phyloP scores from a whole-genome alignment of 148 eudicot genomes.

The Persicaria maculosa region DNA sequence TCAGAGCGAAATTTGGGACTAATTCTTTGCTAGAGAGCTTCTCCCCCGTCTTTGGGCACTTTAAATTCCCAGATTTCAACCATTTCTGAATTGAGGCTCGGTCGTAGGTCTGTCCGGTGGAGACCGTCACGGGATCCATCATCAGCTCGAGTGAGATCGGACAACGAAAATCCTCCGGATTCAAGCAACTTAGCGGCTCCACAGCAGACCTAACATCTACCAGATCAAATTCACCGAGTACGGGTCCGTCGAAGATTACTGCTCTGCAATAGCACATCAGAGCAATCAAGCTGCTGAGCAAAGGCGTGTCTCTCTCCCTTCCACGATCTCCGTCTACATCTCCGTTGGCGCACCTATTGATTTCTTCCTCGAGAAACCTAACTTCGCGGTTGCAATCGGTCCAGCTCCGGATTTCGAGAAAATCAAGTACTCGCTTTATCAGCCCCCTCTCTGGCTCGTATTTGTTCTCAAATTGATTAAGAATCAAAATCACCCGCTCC shows the following conservation, averaged over 20 bases:
- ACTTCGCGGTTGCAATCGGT: slow-evolving; percentile 54
- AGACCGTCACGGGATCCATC: slow-evolving; percentile 74
- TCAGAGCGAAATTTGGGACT: slow-evolving; percentile 57
- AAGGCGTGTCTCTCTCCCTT: slow-evolving; percentile 15
- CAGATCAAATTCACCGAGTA: slow-evolving; percentile 22
- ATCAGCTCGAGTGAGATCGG: slow-evolving; percentile 87
- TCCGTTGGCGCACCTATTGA: slow-evolving; percentile 23
- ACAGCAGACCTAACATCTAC: slow-evolving; percentile 16
- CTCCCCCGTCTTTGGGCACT: slow-evolving; percentile 85
- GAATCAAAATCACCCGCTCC: slow-evolving; percentile 42
- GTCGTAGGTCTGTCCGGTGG: slow-evolving; percentile 80
- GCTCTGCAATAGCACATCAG: slow-evolving; percentile 75
- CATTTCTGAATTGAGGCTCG: slow-evolving; percentile 66
- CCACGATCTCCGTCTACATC: slow-evolving; percentile 18
- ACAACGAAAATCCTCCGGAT: slow-evolving; percentile 71
- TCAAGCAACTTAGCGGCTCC: slow-evolving; percentile 38
- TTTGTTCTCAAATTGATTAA: slow-evolving; percentile 56
- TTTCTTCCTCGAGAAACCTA: slow-evolving; percentile 49
- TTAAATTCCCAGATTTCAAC: slow-evolving; percentile 57
- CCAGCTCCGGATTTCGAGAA: slow-evolving; percentile 47
- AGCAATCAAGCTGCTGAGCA: slow-evolving; percentile 47
- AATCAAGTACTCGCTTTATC: slow-evolving; percentile 39
- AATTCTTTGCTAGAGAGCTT: slow-evolving; percentile 39
- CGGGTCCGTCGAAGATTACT: slow-evolving; percentile 27
- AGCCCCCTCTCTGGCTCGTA: slow-evolving; percentile 50